Evolutionary conservation across 2,329 filamentous ascomycete genomes (phyloP).

Genomic region (Diplodia corticola): DNA sequence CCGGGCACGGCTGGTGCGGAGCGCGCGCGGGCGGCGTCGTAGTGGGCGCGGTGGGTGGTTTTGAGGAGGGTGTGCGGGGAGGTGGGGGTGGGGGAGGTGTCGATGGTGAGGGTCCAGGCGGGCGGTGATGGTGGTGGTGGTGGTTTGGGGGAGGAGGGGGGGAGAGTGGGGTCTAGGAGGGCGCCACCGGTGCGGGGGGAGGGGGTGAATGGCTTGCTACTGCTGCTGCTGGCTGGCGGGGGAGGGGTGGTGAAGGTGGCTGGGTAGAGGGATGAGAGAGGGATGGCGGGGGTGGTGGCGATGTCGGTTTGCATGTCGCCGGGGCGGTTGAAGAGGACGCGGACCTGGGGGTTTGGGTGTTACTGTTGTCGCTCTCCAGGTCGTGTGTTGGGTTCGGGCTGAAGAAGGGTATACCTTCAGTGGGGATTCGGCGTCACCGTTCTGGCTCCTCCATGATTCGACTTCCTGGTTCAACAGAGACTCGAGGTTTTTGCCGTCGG

Average conservation of each 20-base stretch:
- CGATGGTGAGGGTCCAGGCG: slow-evolving; percentile 55
- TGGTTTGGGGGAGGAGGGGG: slow-evolving; percentile 24
- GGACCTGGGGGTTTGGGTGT: slow-evolving; percentile 48
- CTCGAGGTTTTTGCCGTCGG: slow-evolving; percentile 38
- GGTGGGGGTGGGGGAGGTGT: slow-evolving; percentile 52
- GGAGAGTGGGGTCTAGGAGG: slow-evolving; percentile 25
- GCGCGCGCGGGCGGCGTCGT: slow-evolving; percentile 67
- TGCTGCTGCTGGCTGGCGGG: no score
- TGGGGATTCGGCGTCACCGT: slow-evolving; percentile 28
- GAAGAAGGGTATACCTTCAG: slow-evolving; percentile 30
- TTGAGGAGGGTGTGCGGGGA: slow-evolving; percentile 80
- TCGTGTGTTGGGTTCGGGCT: background rate
- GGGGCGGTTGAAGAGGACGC: slow-evolving; percentile 52
- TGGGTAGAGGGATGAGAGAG: slow-evolving; percentile 60
- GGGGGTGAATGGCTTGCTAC: slow-evolving; percentile 32
- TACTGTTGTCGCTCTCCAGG: background rate
- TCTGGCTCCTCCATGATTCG: slow-evolving; percentile 27
- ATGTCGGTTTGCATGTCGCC: slow-evolving; percentile 43
- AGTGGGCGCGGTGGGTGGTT: slow-evolving; percentile 72
- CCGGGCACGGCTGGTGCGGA: slow-evolving; percentile 52
- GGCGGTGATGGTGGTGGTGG: no score
- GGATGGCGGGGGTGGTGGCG: slow-evolving; percentile 41
- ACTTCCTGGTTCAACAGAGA: slow-evolving; percentile 37
- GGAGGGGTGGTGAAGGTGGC: slow-evolving; percentile 43
- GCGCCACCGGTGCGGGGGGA: slow-evolving; percentile 40